These are phyloP conservation scores for Saccharum spontaneum DNA, from an alignment of 176 grass and related monocot species.

Conservation along the genomic window DNA sequence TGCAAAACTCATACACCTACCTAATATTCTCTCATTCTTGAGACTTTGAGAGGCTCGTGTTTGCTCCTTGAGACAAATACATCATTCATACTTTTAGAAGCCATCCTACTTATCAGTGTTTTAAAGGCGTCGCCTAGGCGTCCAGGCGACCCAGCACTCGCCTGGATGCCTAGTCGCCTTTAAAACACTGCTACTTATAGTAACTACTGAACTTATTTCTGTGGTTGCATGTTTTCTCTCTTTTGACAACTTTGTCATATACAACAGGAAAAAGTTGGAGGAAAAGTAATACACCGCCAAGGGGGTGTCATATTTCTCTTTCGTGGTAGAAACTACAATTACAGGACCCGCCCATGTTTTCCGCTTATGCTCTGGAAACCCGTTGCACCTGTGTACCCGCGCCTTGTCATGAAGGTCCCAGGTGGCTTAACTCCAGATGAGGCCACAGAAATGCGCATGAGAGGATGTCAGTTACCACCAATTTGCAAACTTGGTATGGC, in stretches of 20 bases:
- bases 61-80: slow-evolving; percentile 3
- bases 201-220: slow-evolving; percentile 1
- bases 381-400: slow-evolving; percentile 75
- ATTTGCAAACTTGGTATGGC: slow-evolving; percentile 81
- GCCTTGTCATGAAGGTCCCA: slow-evolving; percentile 66
- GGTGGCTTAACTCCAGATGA: slow-evolving; percentile 80
- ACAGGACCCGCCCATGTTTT: slow-evolving; percentile 63
- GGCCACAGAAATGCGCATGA: slow-evolving; percentile 56
- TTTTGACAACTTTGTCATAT: slow-evolving; percentile 16
- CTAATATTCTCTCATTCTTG: neutral
- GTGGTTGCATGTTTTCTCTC: neutral
- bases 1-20: neutral
- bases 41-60: neutral
- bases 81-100: neutral
- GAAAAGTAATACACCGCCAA: slow-evolving; percentile 75
- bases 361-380: slow-evolving; percentile 98
- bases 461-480: slow-evolving; percentile 56
- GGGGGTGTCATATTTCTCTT: slow-evolving; percentile 88
- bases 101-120: neutral
- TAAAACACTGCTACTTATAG: no score
- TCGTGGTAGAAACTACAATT: slow-evolving; percentile 93
- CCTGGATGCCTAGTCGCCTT: no score
- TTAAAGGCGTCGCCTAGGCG: no score
- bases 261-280: slow-evolving; percentile 84
- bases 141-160: no score